These are phyloP conservation scores for Fusarium humuli DNA, from an alignment of 2,329 filamentous ascomycete genomes.

Conservation along the genomic window DNA sequence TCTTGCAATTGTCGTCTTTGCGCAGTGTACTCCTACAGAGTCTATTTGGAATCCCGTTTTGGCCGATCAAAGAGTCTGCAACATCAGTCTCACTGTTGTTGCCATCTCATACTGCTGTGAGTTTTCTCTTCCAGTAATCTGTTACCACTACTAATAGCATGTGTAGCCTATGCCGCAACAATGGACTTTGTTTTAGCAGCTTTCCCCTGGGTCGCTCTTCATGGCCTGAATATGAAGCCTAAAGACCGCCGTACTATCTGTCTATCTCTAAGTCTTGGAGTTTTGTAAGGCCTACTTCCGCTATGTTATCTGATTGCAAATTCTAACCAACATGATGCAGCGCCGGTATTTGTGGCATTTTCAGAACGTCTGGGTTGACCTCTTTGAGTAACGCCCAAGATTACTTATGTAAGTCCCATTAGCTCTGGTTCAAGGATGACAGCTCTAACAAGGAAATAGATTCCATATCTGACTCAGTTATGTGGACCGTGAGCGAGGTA, in stretches of 20 bases:
- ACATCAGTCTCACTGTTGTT: background rate
- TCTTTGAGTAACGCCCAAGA: background rate
- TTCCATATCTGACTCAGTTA: background rate
- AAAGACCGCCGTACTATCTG: background rate
- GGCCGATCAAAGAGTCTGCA: background rate
- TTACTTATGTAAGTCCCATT: background rate
- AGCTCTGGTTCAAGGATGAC: rapidly evolving
- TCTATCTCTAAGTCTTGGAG: background rate
- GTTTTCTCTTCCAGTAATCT: rapidly evolving
- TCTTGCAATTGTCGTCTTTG: background rate
- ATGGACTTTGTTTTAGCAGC: slow-evolving; percentile 2
- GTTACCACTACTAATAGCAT: background rate
- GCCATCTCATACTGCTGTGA: background rate
- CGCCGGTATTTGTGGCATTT: background rate
- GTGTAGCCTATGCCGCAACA: background rate
- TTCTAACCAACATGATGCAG: background rate
- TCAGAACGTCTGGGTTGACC: background rate
- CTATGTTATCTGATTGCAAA: background rate
- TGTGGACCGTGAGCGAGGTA: slow-evolving; percentile 9
- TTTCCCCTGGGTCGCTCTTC: slow-evolving; percentile 1
- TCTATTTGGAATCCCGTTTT: slow-evolving; percentile 1
- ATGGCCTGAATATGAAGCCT: slow-evolving; percentile 1
- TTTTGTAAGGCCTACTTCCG: background rate
- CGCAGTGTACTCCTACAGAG: background rate
- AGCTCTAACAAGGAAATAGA: background rate